A percentile compares a stretch with the other conserved stretches of the same genome.
phyloP scores from a whole-genome alignment of 139 green algal genomes.

The Edaphochlamys debaryana region DNA sequence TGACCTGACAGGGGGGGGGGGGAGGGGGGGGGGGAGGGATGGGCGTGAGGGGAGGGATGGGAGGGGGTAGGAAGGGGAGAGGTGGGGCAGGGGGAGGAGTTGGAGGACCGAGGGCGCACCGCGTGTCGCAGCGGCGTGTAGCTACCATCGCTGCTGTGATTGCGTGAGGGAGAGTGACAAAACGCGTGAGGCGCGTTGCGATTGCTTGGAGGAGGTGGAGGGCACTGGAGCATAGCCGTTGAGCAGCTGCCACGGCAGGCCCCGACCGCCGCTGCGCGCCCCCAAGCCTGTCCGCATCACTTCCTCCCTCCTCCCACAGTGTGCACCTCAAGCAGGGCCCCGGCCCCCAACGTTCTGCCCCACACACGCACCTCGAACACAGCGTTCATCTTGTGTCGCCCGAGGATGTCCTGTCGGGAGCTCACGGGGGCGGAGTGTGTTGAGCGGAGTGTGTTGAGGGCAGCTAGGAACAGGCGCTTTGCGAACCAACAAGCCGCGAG shows the following conservation, averaged over 20 bases:
- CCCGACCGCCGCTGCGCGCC: neutral
- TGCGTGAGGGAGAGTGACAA: no score
- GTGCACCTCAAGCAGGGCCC: neutral
- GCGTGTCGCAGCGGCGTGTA: no score
- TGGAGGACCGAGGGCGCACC: no score
- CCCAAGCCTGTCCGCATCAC: no score
- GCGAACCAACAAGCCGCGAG: no score
- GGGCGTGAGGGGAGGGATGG: neutral
- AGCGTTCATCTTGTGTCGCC: slow-evolving; percentile 3
- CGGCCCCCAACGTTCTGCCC: neutral
- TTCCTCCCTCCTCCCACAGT: neutral
- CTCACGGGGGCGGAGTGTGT: no score
- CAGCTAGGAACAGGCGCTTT: no score
- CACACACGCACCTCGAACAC: slow-evolving; percentile 8
- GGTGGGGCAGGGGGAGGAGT: no score
- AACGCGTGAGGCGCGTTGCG: no score
- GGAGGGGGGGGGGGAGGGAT: neutral
- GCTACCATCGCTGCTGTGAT: no score
- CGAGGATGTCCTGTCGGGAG: slow-evolving; percentile 46
- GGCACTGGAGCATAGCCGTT: neutral
- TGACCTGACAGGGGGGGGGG: neutral
- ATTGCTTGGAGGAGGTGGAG: no score
- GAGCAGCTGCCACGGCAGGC: neutral
- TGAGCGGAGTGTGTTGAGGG: no score
- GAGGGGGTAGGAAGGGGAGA: neutral